Evolutionary conservation across 306 rosid genomes (phyloP).

Genomic region (Lagenaria siceraria): DNA sequence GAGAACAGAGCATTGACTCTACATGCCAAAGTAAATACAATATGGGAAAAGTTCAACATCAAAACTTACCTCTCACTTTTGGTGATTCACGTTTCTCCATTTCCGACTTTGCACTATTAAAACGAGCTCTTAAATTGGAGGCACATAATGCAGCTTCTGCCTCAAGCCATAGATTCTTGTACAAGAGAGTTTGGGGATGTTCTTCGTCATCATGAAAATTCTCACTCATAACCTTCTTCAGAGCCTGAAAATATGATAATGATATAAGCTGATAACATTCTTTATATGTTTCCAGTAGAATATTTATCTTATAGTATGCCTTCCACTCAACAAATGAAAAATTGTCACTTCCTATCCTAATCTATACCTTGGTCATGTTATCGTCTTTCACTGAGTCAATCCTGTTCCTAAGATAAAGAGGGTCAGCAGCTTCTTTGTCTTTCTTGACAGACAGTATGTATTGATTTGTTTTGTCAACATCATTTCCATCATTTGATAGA

Average conservation of each 20-base stretch:
- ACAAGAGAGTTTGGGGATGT: conserved; percentile 41
- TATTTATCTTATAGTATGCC: neutral
- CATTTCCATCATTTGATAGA: conserved; percentile 2
- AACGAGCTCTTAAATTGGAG: conserved; percentile 53
- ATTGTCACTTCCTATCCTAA: neutral
- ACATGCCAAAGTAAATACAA: neutral
- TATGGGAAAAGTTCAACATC: neutral
- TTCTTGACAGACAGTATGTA: conserved; percentile 14
- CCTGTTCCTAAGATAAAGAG: conserved; percentile 20
- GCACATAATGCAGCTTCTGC: conserved; percentile 92
- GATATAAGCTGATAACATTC: neutral
- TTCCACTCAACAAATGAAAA: neutral
- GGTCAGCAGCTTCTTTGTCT: conserved; percentile 16
- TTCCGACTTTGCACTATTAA: conserved; percentile 51
- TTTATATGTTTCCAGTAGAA: neutral
- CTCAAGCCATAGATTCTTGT: conserved; percentile 87
- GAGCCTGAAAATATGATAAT: conserved; percentile 33
- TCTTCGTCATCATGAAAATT: conserved; percentile 45
- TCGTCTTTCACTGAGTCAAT: conserved; percentile 35
- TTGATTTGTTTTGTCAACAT: conserved; percentile 13
- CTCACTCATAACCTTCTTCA: conserved; percentile 60
- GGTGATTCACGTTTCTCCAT: conserved; percentile 35
- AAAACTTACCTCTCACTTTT: conserved; percentile 37
- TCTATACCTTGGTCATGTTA: conserved; percentile 53
- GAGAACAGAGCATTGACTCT: neutral